phyloP scores from a whole-genome alignment of 768 basidiomycete species.

The Cystofilobasidium macerans region DNA sequence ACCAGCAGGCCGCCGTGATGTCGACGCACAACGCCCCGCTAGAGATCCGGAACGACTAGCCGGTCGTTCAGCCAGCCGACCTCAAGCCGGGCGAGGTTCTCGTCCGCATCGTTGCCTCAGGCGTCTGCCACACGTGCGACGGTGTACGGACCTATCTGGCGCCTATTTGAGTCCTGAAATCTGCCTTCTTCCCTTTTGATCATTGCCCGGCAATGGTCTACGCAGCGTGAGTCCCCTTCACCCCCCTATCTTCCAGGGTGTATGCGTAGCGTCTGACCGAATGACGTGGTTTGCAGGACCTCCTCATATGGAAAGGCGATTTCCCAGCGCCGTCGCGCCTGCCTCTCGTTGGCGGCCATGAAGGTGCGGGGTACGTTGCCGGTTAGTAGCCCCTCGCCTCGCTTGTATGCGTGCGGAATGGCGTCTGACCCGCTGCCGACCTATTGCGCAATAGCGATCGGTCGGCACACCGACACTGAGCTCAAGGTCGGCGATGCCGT shows the following conservation, averaged over 20 bases:
- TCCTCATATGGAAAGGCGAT: constrained; percentile 60
- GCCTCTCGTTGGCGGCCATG: constrained; percentile 66
- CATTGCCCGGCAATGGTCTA: no score
- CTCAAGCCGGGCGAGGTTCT: constrained; percentile 30
- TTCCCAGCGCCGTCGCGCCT: constrained; percentile 58
- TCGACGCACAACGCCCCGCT: constrained; percentile 17
- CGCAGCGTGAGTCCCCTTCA: no score
- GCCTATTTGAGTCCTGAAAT: neutral
- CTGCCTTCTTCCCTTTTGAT: neutral
- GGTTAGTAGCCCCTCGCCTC: no score
- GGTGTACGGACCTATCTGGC: neutral
- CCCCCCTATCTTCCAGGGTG: no score
- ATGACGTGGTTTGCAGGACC: no score
- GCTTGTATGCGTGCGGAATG: no score
- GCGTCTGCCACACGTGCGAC: constrained; percentile 62
- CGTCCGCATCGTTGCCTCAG: constrained; percentile 51
- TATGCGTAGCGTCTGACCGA: no score
- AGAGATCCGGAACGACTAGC: constrained; percentile 28
- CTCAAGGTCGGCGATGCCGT: constrained; percentile 29
- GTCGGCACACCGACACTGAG: constrained; percentile 49
- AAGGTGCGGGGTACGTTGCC: constrained; percentile 70
- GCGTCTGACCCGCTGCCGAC: no score
- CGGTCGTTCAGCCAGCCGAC: constrained; percentile 33
- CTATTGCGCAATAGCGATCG: constrained; percentile 47
- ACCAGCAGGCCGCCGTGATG: constrained; percentile 30